These are phyloP conservation scores for Ramularia collo-cygni DNA, from an alignment of 2,329 filamentous ascomycete genomes.

Conservation along the genomic window DNA sequence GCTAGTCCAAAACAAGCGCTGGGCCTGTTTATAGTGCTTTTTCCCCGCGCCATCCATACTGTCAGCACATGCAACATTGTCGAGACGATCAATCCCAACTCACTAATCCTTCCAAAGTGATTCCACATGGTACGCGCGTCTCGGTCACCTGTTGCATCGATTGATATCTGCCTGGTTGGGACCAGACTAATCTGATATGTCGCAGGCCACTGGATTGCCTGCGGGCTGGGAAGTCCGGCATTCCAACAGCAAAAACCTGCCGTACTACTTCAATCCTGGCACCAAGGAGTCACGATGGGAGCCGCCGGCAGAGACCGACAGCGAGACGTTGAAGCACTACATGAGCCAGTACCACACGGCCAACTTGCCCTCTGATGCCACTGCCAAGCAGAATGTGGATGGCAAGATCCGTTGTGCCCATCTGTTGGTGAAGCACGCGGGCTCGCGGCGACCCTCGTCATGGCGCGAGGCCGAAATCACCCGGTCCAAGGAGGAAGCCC, in stretches of 20 bases:
- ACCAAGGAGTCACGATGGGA: slow-evolving; percentile 94
- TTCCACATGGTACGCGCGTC: too few species aligned
- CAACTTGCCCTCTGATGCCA: slow-evolving; percentile 30
- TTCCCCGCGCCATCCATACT: too few species aligned
- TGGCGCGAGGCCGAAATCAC: slow-evolving; percentile 91
- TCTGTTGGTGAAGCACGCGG: slow-evolving; percentile 85
- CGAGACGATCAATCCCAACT: too few species aligned
- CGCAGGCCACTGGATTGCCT: slow-evolving; percentile 27
- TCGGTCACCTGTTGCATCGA: too few species aligned
- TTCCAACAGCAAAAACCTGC: slow-evolving; percentile 96
- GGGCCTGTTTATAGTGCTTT: too few species aligned
- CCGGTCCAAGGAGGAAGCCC: slow-evolving; percentile 79
- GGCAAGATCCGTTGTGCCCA: slow-evolving; percentile 93
- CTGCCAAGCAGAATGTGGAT: slow-evolving; percentile 34
- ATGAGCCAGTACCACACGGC: slow-evolving; percentile 77
- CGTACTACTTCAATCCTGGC: slow-evolving; percentile 91
- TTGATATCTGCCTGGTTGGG: slow-evolving; percentile 1
- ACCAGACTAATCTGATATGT: slow-evolving; percentile 2
- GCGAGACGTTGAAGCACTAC: slow-evolving; percentile 85
- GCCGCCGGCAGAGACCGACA: slow-evolving; percentile 78
- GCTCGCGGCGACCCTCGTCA: slow-evolving; percentile 81
- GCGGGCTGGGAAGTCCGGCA: slow-evolving; percentile 69
- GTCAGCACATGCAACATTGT: too few species aligned
- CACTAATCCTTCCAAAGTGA: too few species aligned
- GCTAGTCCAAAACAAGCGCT: too few species aligned